Conservation (phyloP, 306 rosid species). For the Cercis canadensis region DNA sequence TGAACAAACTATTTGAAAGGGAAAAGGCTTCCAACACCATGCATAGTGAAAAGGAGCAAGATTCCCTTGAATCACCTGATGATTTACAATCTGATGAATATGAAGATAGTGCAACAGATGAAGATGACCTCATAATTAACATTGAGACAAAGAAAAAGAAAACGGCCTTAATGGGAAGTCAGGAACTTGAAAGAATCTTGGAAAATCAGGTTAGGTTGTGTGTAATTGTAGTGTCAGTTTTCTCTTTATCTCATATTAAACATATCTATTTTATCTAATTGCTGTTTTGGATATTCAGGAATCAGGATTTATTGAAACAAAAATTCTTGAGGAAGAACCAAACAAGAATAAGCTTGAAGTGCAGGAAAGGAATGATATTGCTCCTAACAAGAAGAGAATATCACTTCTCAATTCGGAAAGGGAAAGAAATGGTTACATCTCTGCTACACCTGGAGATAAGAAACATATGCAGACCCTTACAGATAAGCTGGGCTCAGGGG, state of each 20-base stretch:
- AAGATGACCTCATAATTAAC: constrained; percentile 78
- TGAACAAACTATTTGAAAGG: constrained; percentile 67
- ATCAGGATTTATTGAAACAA: constrained; percentile 37
- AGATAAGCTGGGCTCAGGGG: constrained; percentile 40
- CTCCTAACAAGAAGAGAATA: constrained; percentile 58
- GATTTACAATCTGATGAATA: constrained; percentile 38
- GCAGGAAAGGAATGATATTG: constrained; percentile 37
- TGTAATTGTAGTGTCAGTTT: constrained; percentile 6
- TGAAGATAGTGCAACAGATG: constrained; percentile 59
- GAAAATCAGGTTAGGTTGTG: constrained; percentile 48
- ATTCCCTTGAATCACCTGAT: constrained; percentile 36
- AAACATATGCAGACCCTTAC: constrained; percentile 32
- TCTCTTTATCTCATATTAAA: constrained; percentile 11
- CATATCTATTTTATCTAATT: constrained; percentile 30
- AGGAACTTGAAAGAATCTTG: constrained; percentile 50
- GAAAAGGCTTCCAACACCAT: constrained; percentile 40
- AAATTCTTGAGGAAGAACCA: constrained; percentile 39
- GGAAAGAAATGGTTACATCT: constrained; percentile 33
- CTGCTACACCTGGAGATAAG: constrained; percentile 40
- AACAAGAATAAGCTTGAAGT: constrained; percentile 26
- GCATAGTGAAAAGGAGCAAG: constrained; percentile 31
- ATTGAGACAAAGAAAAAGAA: constrained; percentile 48
- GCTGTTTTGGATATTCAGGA: constrained; percentile 50
- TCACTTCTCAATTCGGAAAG: constrained; percentile 34
- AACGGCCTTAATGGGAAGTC: constrained; percentile 29